phyloP scores from a whole-genome alignment of 345 rosid species.

The Kandelia obovata region DNA sequence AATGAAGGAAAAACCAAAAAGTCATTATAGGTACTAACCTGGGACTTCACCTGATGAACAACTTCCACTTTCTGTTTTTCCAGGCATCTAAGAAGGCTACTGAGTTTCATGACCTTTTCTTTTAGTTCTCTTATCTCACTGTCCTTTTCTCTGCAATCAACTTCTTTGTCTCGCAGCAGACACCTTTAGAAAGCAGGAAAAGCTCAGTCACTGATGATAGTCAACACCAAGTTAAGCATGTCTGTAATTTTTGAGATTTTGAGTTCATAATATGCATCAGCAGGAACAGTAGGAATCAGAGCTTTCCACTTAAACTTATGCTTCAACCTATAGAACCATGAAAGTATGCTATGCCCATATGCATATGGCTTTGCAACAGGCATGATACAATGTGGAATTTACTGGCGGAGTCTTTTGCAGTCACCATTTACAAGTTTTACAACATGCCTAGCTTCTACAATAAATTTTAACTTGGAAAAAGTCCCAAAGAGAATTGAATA shows the following conservation, averaged over 20 bases:
- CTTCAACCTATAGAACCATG: no score
- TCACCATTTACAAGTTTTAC: not conserved
- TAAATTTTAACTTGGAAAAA: not conserved
- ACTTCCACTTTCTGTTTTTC: slow-evolving; percentile 68
- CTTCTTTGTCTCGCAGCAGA: slow-evolving; percentile 70
- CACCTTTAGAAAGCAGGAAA: slow-evolving; percentile 50
- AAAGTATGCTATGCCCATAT: no score
- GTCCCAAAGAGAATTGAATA: not conserved
- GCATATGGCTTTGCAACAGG: no score
- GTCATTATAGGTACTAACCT: slow-evolving; percentile 37
- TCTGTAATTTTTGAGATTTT: no score
- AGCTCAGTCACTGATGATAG: not conserved
- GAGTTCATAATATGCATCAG: no score
- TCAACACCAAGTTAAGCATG: not conserved
- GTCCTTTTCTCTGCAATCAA: slow-evolving; percentile 69
- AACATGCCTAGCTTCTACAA: not conserved
- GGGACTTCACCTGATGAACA: slow-evolving; percentile 54
- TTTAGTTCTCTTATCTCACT: slow-evolving; percentile 63
- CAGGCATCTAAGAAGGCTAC: slow-evolving; percentile 47
- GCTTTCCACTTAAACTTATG: no score
- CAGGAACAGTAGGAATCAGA: no score
- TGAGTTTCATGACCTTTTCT: slow-evolving; percentile 63
- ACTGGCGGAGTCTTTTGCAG: no score
- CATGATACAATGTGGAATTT: no score
- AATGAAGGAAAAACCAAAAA: not conserved